Evolutionary conservation across 2,329 filamentous ascomycete species (phyloP).

Genomic region (Fusarium sp.): DNA sequence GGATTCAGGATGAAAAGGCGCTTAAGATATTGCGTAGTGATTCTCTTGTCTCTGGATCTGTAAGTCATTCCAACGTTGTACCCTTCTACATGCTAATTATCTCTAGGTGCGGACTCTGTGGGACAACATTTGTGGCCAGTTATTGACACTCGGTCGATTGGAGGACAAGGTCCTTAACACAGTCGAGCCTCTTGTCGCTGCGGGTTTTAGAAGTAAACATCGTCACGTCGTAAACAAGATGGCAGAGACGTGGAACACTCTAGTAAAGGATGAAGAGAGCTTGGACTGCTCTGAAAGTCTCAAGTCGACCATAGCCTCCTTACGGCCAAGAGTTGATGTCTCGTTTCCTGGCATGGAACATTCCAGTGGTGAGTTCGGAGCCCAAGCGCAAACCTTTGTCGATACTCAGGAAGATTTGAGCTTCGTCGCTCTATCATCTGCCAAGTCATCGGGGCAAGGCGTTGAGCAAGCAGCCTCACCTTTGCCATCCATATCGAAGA

Average conservation of each 20-base stretch:
- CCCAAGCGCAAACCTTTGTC: constrained; percentile 53
- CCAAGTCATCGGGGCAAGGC: constrained; percentile 43
- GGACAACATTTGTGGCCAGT: constrained; percentile 56
- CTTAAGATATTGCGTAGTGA: constrained; percentile 54
- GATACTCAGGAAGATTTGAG: constrained; percentile 60
- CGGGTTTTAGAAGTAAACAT: constrained; percentile 68
- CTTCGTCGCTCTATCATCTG: constrained; percentile 45
- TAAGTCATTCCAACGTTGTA: constrained; percentile 47
- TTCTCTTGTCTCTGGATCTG: constrained; percentile 53
- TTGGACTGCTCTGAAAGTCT: constrained; percentile 73
- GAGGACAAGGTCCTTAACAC: constrained; percentile 57
- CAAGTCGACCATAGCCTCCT: constrained; percentile 66
- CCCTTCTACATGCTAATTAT: constrained; percentile 39
- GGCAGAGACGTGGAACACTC: constrained; percentile 71
- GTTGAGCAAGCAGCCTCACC: constrained; percentile 24
- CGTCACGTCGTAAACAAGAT: constrained; percentile 61
- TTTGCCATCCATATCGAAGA: constrained; percentile 22
- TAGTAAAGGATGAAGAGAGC: constrained; percentile 68
- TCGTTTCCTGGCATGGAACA: constrained; percentile 55
- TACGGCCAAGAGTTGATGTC: constrained; percentile 64
- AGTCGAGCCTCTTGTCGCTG: constrained; percentile 64
- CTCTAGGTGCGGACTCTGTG: constrained; percentile 59
- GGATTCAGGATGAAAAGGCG: constrained; percentile 68
- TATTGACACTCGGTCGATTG: constrained; percentile 48
- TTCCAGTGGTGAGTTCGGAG: constrained; percentile 50